These are phyloP conservation scores for Sphaerobolus stellatus DNA, from an alignment of 1,284 basidiomycete genomes.

Conservation along the genomic window DNA sequence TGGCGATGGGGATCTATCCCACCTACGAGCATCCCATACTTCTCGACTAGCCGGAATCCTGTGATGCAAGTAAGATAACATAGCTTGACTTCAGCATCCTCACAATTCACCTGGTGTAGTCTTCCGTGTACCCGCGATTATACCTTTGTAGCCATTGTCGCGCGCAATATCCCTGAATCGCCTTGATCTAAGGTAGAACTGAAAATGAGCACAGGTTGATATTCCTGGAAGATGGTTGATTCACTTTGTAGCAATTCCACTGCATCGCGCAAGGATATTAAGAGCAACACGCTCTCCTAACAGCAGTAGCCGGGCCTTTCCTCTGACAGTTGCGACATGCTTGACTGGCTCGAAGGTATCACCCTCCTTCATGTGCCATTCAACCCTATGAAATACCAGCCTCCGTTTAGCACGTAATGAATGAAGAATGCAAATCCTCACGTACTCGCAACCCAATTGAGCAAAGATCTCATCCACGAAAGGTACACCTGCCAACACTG, in stretches of 20 bases:
- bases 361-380: conserved; percentile 92
- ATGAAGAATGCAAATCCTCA: conserved; percentile 19
- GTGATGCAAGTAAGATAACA: conserved; percentile 30
- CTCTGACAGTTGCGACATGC: conserved; percentile 90
- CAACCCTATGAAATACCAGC: conserved; percentile 61
- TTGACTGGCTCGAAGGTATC: conserved; percentile 75
- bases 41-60: conserved; percentile 96
- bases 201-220: neutral
- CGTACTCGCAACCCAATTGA: conserved; percentile 88
- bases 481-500: conserved; percentile 91
- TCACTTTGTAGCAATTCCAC: conserved; percentile 93
- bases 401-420: neutral
- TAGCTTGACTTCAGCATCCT: conserved; percentile 2
- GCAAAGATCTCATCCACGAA: conserved; percentile 95
- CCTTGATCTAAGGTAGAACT: conserved; percentile 59
- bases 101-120: conserved; percentile 82
- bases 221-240: conserved; percentile 5
- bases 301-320: conserved; percentile 86
- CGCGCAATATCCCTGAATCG: conserved; percentile 79
- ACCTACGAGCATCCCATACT: conserved; percentile 98
- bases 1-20: conserved; percentile 97
- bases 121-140: conserved; percentile 95
- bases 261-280: conserved; percentile 93
- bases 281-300: conserved; percentile 93
- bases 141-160: conserved; percentile 80